These are phyloP conservation scores for Boeremia lycopersici DNA, from an alignment of 2,329 filamentous ascomycete species.

Conservation along the genomic window DNA sequence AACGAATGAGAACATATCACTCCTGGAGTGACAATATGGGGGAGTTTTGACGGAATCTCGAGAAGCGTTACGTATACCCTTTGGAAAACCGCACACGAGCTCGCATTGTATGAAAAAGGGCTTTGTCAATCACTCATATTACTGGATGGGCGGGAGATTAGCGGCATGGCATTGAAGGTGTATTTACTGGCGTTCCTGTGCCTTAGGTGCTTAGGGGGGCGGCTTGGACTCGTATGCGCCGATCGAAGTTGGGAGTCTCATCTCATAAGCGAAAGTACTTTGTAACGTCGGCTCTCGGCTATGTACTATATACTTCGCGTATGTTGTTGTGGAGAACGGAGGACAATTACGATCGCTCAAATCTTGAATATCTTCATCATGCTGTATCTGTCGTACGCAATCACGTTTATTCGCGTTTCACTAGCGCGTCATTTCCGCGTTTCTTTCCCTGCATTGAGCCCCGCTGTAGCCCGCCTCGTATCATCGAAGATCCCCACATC, in stretches of 20 bases:
- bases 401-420: constrained; percentile 20
- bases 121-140: constrained; percentile 23
- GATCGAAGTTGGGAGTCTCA: background rate
- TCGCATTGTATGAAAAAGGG: constrained; percentile 43
- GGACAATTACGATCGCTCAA: background rate
- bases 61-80: constrained; percentile 41
- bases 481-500: constrained; percentile 5
- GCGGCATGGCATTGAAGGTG: constrained; percentile 36
- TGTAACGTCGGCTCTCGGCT: constrained; percentile 5
- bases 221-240: background rate
- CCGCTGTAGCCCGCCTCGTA: constrained; percentile 5
- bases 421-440: constrained; percentile 13
- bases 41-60: constrained; percentile 8
- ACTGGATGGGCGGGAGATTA: constrained; percentile 23
- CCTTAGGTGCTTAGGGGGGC: background rate
- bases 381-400: background rate
- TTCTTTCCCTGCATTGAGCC: constrained; percentile 8
- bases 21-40: constrained; percentile 4
- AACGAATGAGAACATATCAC: constrained; percentile 26
- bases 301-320: constrained; percentile 17
- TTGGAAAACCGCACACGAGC: constrained; percentile 32
- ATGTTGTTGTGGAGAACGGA: background rate
- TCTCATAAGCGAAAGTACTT: background rate
- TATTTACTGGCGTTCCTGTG: constrained; percentile 31
- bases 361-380: background rate